Evolutionary conservation across 805 yeast species (phyloP), one percentile per base, ranked within the genome.

Genomic region (Kluyveromyces lactis): DNA sequence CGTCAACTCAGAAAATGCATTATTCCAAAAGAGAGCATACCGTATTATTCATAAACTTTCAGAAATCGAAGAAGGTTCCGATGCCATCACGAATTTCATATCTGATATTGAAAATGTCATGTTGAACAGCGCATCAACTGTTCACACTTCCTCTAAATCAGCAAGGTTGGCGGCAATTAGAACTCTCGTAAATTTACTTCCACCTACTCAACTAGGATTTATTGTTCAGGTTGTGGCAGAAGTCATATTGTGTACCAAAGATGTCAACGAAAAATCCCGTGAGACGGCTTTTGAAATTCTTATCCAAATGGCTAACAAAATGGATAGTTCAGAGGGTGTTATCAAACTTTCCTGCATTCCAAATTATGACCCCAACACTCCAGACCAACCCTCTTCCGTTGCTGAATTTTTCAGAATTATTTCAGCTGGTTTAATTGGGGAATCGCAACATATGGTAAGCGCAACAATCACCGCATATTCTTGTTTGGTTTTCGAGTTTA

Each of bases 401-500:
- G 73, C 79, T 33, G 96, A 89, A 62, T 89, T 71, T 57, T 86
- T 90, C 67, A 86, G 94, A 23, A 86, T 92, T 81, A 81, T 90
- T 23, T 77, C 90, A 61, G 98, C 97, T 21, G 99, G 98, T 67
- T 69, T 94, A 49, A 96, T 92, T 27, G 96, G 96, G 42, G 80
- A 83, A 48, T 75, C 92, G 23, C 90, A 94, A 26, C 95, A 90
- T 65, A 90, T 90, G 96, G 84, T 92, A 24, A 85, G 95, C 53
- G 97, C 97, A n/a, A 79, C 90, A 2, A 79, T 92, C 51, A 87
- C 95, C 5, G 94, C 96, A 0, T 68, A 90, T 40, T 80, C 95
- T 33, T 81, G 96, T 55, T 66, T 90, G 33, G 71, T 92, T 29
- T 90, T 79, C 62, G 97, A 92, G 63, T 94, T 85, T 65, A 81